Conservation (phyloP, 129 eudicot species). For the Helichrysum umbraculigerum region DNA sequence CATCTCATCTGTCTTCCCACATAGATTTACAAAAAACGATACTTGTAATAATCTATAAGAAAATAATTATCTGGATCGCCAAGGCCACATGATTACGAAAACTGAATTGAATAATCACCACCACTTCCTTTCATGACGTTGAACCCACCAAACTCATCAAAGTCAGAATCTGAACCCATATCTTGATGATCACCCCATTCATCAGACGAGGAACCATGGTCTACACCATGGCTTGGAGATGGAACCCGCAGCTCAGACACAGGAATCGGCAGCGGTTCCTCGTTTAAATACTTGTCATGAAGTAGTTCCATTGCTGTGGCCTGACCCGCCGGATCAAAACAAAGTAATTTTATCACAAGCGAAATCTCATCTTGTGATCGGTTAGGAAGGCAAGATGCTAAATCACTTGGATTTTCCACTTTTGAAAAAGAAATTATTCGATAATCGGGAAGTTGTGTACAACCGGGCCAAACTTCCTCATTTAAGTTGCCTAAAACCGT, state of each 20-base stretch:
- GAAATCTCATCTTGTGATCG: constrained; percentile 70
- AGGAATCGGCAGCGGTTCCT: constrained; percentile 76
- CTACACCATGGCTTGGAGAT: constrained; percentile 38
- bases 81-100: constrained; percentile 39
- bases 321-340: constrained; percentile 73
- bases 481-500: constrained; percentile 70
- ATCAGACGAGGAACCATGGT: constrained; percentile 47
- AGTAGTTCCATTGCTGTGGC: constrained; percentile 96
- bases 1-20: constrained; percentile 19
- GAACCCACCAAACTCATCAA: constrained; percentile 65
- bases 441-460: constrained; percentile 74
- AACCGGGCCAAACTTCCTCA: constrained; percentile 77
- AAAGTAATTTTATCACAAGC: constrained; percentile 59
- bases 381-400: constrained; percentile 66
- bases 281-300: constrained; percentile 80
- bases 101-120: constrained; percentile 64
- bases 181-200: constrained; percentile 56
- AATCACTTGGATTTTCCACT: constrained; percentile 71
- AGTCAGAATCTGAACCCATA: constrained; percentile 69
- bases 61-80: constrained; percentile 6
- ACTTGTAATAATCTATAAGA: neutral
- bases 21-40: constrained; percentile 23
- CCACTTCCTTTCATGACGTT: constrained; percentile 42
- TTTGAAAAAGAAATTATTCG: constrained; percentile 57
- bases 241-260: constrained; percentile 71